These are phyloP conservation scores for Suillus paluster DNA, from an alignment of 768 basidiomycete genomes.

Conservation along the genomic window DNA sequence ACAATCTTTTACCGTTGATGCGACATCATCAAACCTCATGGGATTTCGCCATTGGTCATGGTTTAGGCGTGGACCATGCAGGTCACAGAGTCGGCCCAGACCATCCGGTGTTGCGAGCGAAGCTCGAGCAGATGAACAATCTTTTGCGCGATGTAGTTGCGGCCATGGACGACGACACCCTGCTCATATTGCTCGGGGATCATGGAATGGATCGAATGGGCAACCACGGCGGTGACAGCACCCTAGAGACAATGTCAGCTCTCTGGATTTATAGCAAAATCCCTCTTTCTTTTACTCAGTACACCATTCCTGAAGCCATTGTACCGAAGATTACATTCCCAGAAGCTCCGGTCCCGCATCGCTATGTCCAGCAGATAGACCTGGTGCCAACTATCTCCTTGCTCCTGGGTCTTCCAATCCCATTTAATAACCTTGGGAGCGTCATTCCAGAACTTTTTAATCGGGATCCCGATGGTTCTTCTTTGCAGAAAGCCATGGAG, in stretches of 20 bases:
- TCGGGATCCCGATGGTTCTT: conserved; percentile 43
- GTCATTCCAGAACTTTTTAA: conserved; percentile 93
- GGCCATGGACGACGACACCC: conserved; percentile 80
- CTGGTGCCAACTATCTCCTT: conserved; percentile 87
- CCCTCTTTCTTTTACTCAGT: conserved; percentile 42
- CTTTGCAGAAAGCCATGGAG: conserved; percentile 62
- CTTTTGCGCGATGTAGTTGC: conserved; percentile 77
- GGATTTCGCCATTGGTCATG: conserved; percentile 91
- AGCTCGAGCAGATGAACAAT: conserved; percentile 86
- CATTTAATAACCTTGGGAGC: conserved; percentile 92
- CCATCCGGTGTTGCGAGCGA: conserved; percentile 82
- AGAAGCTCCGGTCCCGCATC: conserved; percentile 52
- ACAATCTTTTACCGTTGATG: conserved; percentile 82
- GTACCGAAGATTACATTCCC: conserved; percentile 65
- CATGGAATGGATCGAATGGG: conserved; percentile 97
- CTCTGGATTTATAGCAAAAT: conserved; percentile 94
- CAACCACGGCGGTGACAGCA: conserved; percentile 93
- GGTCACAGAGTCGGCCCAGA: conserved; percentile 94
- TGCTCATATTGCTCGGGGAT: conserved; percentile 91
- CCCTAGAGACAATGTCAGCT: conserved; percentile 81
- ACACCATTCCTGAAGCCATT: conserved; percentile 51
- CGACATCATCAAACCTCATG: conserved; percentile 57
- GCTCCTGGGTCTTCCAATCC: conserved; percentile 90
- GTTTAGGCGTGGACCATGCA: conserved; percentile 95
- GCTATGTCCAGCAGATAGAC: conserved; percentile 91